Evolutionary conservation across 805 yeast genomes (phyloP), one percentile per base, ranked within the genome.

Genomic region (Candida argentea): DNA sequence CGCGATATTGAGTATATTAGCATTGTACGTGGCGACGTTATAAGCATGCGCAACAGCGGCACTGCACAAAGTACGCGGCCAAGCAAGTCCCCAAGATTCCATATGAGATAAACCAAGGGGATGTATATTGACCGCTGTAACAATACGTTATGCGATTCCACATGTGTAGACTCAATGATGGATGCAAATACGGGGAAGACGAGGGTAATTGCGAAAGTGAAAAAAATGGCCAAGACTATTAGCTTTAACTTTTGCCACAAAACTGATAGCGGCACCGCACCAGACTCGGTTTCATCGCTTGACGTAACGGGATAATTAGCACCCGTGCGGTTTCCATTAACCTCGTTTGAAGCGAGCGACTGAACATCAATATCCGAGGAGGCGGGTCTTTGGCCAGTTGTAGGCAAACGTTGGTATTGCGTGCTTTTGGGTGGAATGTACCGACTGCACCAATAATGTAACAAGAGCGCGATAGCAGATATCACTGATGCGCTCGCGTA

Each of bases 181-280:
- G 87, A 71, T 6, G 96, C 95, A 66, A 85, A 89, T 1, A 87
- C 89, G 0, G 98, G 95, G 60, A 86, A 89, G 11, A 73, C 56
- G 33, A 89, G 61, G 0, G 96, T 80, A 14, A 81, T 64, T 6
- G 76, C 57, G 46, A 89, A 86, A 0, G 85, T 74, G 25, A 76
- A 45, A 43, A 85, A 76, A 12, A 89, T 82, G 1, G 94, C 65
- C 34, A 69, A 44, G 1, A 74, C 86, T 20, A 86, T 71, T 32
- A 55, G 64, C 36, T 71, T 66, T 28, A 89, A 59, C 41, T 80
- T 79, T 2, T 54, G 33, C 70, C 83, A 79, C 12, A 85, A 53
- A 2, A 64, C 55, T 4, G 43, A 29, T 40, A 85, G 76, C 5
- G 89, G 77, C 7, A 84, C 70, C 33, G 70, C 67, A 2, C 35